A percentile compares a stretch with the other conserved stretches of the same genome.
phyloP scores from a whole-genome alignment of 2,329 filamentous ascomycete species.

The Colletotrichum scovillei region DNA sequence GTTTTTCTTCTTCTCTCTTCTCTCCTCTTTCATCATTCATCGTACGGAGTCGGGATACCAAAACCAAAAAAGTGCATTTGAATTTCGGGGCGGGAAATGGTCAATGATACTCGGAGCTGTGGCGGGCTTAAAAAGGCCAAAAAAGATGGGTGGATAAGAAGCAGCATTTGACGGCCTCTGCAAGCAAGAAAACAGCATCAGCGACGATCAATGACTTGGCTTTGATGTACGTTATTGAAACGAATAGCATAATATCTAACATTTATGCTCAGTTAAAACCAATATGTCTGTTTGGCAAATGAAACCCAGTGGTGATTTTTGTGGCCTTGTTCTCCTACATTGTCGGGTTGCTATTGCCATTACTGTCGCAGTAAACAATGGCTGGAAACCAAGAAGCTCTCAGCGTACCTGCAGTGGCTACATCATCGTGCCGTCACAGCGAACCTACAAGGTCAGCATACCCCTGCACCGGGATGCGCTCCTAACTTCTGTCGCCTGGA shows the following conservation, averaged over 20 bases:
- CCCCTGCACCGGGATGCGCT: slow-evolving; percentile 24
- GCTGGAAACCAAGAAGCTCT: background rate
- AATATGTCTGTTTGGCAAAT: background rate
- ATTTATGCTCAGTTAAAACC: slow-evolving; percentile 10
- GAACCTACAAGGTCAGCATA: slow-evolving; percentile 1
- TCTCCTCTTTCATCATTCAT: slow-evolving; percentile 14
- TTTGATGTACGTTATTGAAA: slow-evolving; percentile 21
- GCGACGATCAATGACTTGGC: slow-evolving; percentile 16
- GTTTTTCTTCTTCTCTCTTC: background rate
- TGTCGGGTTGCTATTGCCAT: background rate
- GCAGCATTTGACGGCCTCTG: slow-evolving; percentile 6
- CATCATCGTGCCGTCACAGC: slow-evolving; percentile 34
- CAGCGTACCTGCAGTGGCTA: slow-evolving; percentile 34
- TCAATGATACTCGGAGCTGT: slow-evolving; percentile 19
- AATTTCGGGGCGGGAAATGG: background rate
- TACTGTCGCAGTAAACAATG: background rate
- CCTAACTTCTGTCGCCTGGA: slow-evolving; percentile 23
- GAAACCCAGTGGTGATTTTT: background rate
- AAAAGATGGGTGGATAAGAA: background rate
- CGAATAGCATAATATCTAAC: slow-evolving; percentile 18
- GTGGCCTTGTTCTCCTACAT: background rate
- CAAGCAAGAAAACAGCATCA: slow-evolving; percentile 2
- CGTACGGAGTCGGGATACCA: slow-evolving; percentile 31
- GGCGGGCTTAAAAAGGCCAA: background rate
- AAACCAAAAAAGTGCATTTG: slow-evolving; percentile 20